Base-by-base conservation (phyloP, 768 basidiomycete genomes). In the Leccinum uliginosum region DNA sequence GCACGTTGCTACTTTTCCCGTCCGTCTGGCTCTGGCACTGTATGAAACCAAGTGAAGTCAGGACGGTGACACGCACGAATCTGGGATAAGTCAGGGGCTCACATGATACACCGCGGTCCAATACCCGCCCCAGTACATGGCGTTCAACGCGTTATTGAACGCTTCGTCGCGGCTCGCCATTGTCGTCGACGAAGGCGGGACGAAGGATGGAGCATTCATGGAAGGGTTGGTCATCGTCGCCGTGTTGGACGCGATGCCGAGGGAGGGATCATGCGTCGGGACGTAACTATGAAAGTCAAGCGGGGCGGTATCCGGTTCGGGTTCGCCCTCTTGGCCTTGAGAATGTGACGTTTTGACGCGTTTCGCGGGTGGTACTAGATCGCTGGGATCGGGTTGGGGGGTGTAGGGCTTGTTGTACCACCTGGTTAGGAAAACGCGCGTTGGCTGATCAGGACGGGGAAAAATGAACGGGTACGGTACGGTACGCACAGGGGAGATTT, bases 51-150 rank as follows among this genome's bases (percentile, higher is more conserved):
- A 61, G 45, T 50, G 27, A 47, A n/a, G 43, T 48, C 26, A 51
- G 19, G 30, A 40, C 23, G 17, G 27, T 17, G 27, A 12, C 15
- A 29, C 12, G 14, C 47, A 45, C 4, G 9, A 43, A 56, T 15
- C 38, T n/a, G n/a, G 5, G 32, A 19, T 1, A 12, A 12, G 19
- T 17, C 1, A 17, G 11, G n/a, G 19, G 19, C 83, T 50, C 63
- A 89, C 90, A 67, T 92, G 86, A 65, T 91, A 92, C 48, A 91
- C 79, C 1, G 89, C 89, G 3, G 89, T 90, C 89, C 90, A 93
- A 68, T 92, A 93, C 19, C 90, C 91, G 23, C 79, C 77, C 90
- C 91, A 92, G 68, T 92, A 93, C 84, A 87, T 91, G 17, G 91
- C 89, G 29, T 78, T 80, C 65, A 91, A 62, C 5, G 89, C 91